Evolutionary conservation across 139 green algal genomes (phyloP), one percentile per base, ranked within the genome.

Genomic region (Gonium pectorale): DNA sequence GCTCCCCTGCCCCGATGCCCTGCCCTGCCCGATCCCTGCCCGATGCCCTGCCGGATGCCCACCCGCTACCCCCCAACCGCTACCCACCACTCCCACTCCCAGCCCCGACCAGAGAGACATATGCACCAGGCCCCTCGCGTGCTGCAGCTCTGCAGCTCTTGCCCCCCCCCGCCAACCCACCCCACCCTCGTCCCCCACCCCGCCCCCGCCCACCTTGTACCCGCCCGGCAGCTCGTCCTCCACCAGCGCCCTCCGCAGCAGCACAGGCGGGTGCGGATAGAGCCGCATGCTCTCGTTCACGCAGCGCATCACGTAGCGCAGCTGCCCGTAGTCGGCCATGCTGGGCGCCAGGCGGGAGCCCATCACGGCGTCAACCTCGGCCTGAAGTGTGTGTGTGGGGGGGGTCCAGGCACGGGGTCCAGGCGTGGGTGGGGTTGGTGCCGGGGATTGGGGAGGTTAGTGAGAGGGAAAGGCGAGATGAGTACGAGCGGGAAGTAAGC

Each of bases 231-330:
- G 90, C 40, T 89, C 86, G 79, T 99, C 97, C 29, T 91, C 81
- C 13, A 95, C 78, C n/a, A 94, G 54, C 0, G 96, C 96, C 0
- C 96, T 84, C 4, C 96, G 88, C 62, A 98, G 92, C 69, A 99
- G 94, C 64, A 99, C 97, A 31, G 97, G 97, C 7, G 98, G 98
- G 92, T 99, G 97, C 8, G 98, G 97, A 92, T 99, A 99, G 60
- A 99, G 92, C 35, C 98, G 93, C 97, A 99, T 99, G 88, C 91
- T 96, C 92, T 99, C 98, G 86, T 95, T 95, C 37, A 99, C 89
- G 87, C 97, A 99, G 31, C 97, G 93, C 89, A 95, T 95, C 17
- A 94, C 81, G 89, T 99, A 99, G 49, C 90, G 91, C 19, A 99
- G 92, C 75, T 93, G 67, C 44, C 49, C 51, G 79, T 97, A 98